A percentile compares a stretch with the other conserved stretches of the same genome.
Evolutionary conservation across 768 basidiomycete species (phyloP).

Genomic region (Jaapia argillacea): DNA sequence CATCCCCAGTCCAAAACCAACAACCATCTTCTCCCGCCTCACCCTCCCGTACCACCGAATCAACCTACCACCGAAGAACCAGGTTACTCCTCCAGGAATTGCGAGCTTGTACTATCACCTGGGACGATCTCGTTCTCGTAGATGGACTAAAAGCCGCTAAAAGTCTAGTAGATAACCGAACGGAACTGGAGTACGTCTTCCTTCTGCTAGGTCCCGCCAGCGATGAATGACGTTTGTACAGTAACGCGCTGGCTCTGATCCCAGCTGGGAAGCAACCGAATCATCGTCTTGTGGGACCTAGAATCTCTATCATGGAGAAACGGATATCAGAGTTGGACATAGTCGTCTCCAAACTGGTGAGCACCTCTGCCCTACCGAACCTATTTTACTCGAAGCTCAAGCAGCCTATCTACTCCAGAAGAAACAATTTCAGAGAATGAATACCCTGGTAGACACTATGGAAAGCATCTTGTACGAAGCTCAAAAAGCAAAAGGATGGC

Average conservation of each 20-base stretch:
- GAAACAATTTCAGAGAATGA: constrained; percentile 65
- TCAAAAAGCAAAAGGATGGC: constrained; percentile 58
- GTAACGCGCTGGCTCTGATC: constrained; percentile 53
- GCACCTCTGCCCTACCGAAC: too few species aligned
- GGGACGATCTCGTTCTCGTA: constrained; percentile 74
- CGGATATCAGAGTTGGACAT: constrained; percentile 48
- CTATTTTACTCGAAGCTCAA: too few species aligned
- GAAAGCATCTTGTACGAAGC: constrained; percentile 62
- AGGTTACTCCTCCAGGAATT: constrained; percentile 61
- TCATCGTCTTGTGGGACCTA: constrained; percentile 50
- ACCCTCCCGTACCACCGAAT: constrained; percentile 39
- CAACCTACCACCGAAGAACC: constrained; percentile 75
- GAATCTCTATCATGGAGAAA: constrained; percentile 58
- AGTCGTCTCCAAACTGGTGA: constrained; percentile 57
- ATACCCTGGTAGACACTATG: constrained; percentile 47
- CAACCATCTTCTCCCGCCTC: constrained; percentile 30
- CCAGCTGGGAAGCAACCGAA: constrained; percentile 44
- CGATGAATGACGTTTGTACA: constrained; percentile 15
- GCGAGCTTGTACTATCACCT: constrained; percentile 49
- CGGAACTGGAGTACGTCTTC: constrained; percentile 69
- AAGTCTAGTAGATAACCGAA: constrained; percentile 65
- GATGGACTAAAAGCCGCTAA: constrained; percentile 75
- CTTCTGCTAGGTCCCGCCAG: not conserved
- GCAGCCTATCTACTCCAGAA: constrained; percentile 33
- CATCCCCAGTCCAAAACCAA: constrained; percentile 48